A percentile compares a stretch with the other conserved stretches of the same genome.
Evolutionary conservation across 2,329 filamentous ascomycete species (phyloP).

Genomic region (Colletotrichum paranaense): DNA sequence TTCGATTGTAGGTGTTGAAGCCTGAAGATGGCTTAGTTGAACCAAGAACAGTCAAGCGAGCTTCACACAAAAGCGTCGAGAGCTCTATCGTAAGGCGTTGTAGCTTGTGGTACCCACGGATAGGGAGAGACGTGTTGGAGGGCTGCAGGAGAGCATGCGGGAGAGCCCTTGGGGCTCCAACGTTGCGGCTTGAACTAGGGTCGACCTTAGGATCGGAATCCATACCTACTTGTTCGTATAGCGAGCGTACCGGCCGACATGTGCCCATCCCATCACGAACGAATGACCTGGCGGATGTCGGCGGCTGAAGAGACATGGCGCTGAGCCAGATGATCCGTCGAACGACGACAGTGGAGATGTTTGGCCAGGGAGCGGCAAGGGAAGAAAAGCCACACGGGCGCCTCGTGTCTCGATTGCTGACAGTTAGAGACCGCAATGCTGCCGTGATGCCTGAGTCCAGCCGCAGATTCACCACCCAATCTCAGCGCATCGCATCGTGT

Average conservation of each 20-base stretch:
- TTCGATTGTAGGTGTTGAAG: background rate
- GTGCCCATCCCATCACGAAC: background rate
- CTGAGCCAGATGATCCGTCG: background rate
- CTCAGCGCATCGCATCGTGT: background rate
- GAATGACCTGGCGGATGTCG: background rate
- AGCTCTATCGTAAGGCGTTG: background rate
- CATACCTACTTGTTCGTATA: background rate
- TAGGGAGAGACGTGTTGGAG: background rate
- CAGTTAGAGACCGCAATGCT: background rate
- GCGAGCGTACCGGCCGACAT: background rate
- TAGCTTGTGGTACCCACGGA: background rate
- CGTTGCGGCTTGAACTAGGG: background rate
- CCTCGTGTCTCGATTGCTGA: background rate
- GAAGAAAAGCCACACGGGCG: background rate
- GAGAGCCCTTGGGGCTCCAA: constrained; percentile 7
- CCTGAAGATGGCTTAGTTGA: background rate
- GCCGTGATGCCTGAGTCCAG: background rate
- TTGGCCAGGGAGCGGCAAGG: constrained; percentile 17
- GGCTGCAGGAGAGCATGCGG: constrained; percentile 8
- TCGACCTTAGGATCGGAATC: background rate
- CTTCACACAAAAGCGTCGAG: background rate
- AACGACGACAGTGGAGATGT: background rate
- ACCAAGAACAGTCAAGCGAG: background rate
- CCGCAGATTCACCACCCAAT: background rate
- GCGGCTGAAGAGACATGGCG: constrained; percentile 9